Conservation (phyloP, 1,284 basidiomycete species). For the Ceratobasidium sp. region DNA sequence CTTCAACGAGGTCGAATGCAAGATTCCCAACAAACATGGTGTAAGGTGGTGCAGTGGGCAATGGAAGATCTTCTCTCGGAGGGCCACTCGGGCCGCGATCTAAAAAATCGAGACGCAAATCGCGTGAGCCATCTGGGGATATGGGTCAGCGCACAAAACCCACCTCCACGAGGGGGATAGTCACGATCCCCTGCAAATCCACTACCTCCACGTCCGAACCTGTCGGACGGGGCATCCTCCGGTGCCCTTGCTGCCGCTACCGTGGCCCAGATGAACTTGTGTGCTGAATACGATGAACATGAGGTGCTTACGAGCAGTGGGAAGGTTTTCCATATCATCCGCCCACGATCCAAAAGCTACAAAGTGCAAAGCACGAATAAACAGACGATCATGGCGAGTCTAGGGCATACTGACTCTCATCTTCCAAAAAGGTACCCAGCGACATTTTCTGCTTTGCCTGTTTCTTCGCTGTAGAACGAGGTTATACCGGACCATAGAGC, state of each 20-base stretch:
- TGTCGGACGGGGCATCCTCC: constrained; percentile 50
- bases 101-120: constrained; percentile 52
- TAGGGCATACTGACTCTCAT: constrained; percentile 70
- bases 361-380: neutral
- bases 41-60: constrained; percentile 95
- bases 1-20: constrained; percentile 90
- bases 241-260: constrained; percentile 61
- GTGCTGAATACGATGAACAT: constrained; percentile 37
- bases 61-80: constrained; percentile 89
- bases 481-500: neutral
- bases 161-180: constrained; percentile 42
- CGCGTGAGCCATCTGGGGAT: constrained; percentile 18
- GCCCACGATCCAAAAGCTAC: constrained; percentile 92
- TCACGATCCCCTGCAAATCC: constrained; percentile 48
- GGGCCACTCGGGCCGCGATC: constrained; percentile 55
- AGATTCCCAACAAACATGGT: constrained; percentile 98
- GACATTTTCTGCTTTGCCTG: constrained; percentile 82
- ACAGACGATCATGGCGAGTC: constrained; percentile 47
- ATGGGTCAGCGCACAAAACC: neutral
- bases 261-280: constrained; percentile 49
- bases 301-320: constrained; percentile 83
- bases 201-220: constrained; percentile 47
- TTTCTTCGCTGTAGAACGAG: constrained; percentile 77
- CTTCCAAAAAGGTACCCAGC: constrained; percentile 89
- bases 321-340: constrained; percentile 93